These are phyloP conservation scores for Penicillium concentricum DNA, from an alignment of 2,329 filamentous ascomycete species.

Conservation along the genomic window DNA sequence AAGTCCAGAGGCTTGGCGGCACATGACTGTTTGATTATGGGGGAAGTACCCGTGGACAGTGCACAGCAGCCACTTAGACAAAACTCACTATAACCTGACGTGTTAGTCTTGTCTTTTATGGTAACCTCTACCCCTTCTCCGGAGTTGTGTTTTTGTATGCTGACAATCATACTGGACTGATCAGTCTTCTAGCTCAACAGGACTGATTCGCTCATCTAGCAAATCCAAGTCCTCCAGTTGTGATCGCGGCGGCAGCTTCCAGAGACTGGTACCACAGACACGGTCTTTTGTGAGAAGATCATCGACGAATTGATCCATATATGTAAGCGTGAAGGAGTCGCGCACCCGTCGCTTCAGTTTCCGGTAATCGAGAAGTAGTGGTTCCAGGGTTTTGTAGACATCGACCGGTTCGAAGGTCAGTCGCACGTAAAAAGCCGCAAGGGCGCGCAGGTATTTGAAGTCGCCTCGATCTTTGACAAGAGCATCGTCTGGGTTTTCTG, in stretches of 20 bases:
- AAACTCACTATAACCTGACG: not conserved
- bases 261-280: slow-evolving; percentile 86
- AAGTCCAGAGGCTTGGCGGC: slow-evolving; percentile 25
- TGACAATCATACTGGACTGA: not conserved
- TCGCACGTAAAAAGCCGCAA: slow-evolving; percentile 91
- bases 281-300: slow-evolving; percentile 85
- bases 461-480: slow-evolving; percentile 42
- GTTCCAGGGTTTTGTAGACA: slow-evolving; percentile 78
- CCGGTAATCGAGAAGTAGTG: slow-evolving; percentile 74
- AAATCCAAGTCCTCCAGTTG: slow-evolving; percentile 85
- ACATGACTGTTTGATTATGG: not conserved
- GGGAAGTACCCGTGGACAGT: not conserved
- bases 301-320: slow-evolving; percentile 90
- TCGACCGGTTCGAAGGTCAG: slow-evolving; percentile 80
- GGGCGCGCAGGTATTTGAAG: slow-evolving; percentile 77
- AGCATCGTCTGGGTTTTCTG: slow-evolving; percentile 25
- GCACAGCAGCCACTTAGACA: not conserved
- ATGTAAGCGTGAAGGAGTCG: slow-evolving; percentile 72
- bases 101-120: not conserved
- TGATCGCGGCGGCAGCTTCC: slow-evolving; percentile 82
- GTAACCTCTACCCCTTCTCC: not conserved
- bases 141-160: not conserved
- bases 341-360: slow-evolving; percentile 78
- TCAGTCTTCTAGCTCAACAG: slow-evolving; percentile 32
- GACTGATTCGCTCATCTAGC: slow-evolving; percentile 80